A percentile compares a stretch with the other conserved stretches of the same genome.
Evolutionary conservation across 257 asterid species (phyloP).

Genomic region (Solanum verrucosum): DNA sequence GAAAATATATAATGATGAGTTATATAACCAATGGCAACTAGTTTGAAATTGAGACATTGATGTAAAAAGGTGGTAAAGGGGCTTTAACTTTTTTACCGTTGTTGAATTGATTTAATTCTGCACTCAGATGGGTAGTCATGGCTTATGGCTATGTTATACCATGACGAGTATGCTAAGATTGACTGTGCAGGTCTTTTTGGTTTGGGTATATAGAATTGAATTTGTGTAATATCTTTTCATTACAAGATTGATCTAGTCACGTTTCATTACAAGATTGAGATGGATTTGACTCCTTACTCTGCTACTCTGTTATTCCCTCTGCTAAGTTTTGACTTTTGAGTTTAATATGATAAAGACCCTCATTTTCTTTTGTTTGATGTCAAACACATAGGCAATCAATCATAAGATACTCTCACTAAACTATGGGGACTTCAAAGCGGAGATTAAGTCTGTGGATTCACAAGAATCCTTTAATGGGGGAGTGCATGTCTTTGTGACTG

Average conservation of each 20-base stretch:
- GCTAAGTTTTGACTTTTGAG: neutral
- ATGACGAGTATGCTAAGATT: neutral
- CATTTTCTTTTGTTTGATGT: neutral
- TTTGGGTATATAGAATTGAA: neutral
- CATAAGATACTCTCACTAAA: slow-evolving; percentile 70
- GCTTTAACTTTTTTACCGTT: neutral
- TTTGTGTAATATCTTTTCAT: neutral
- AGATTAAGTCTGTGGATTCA: slow-evolving; percentile 72
- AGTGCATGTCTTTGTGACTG: slow-evolving; percentile 90
- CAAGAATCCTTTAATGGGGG: slow-evolving; percentile 80
- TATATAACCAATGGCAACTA: neutral
- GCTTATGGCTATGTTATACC: neutral
- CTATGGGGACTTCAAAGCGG: slow-evolving; percentile 52
- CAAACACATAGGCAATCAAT: slow-evolving; percentile 58
- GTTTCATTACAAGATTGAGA: neutral
- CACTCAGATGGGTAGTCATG: neutral
- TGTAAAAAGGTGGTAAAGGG: neutral
- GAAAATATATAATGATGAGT: neutral
- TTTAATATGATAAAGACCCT: neutral
- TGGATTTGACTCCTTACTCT: neutral
- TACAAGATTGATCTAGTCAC: neutral
- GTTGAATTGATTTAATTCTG: neutral
- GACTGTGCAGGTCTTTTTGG: neutral
- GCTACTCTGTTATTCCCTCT: neutral
- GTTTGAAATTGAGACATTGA: neutral